Evolutionary conservation across 2,329 filamentous ascomycete genomes (phyloP), one percentile per base, ranked within the genome.

Genomic region (Lasiodiplodia citricola): DNA sequence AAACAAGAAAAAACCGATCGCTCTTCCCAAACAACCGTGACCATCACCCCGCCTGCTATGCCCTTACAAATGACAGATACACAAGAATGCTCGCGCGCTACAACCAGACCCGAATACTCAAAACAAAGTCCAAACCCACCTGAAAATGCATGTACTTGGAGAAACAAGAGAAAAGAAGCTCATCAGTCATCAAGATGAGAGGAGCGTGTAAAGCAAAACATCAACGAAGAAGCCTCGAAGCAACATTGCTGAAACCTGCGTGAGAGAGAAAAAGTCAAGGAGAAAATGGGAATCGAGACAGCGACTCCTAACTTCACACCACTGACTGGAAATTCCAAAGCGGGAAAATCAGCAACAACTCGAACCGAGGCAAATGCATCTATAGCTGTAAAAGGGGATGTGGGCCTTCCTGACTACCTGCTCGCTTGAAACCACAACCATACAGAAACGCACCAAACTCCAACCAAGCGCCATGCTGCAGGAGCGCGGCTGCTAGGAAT

Each of bases 131-230:
- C 54, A 16, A 31, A 14, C 4, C 25, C 54, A 56, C 51, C 25
- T n/a, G 23, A 60, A 60, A 60, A 47, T 60, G 56, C 38, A 38
- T 60, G 23, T 60, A 60, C 56, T 16, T 44, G 56, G 25, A 47
- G 56, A 25, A 60, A 16, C 8, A n/a, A 11, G 7, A 47, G 38
- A 60, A 25, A 60, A 25, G 38, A 37, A 28, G 16, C 21, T n/a
- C 35, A 25, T 58, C 55, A 21, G 28, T 37, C 52, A 35, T n/a
- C 52, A 56, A 56, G 4, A 35, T 6, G 16, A 56, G 28, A 21
- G 16, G 28, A 56, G 35, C 18, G 7, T 11, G 44, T 47, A 25
- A 54, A 25, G 21, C 28, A 31, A 28, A 28, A 16, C 23, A 4
- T 31, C 54, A 4, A 5, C 21, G 8, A 35, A 56, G 31, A 31